These are phyloP conservation scores for Bryoglossum gracile DNA, from an alignment of 495 filamentous ascomycete genomes.

Conservation along the genomic window DNA sequence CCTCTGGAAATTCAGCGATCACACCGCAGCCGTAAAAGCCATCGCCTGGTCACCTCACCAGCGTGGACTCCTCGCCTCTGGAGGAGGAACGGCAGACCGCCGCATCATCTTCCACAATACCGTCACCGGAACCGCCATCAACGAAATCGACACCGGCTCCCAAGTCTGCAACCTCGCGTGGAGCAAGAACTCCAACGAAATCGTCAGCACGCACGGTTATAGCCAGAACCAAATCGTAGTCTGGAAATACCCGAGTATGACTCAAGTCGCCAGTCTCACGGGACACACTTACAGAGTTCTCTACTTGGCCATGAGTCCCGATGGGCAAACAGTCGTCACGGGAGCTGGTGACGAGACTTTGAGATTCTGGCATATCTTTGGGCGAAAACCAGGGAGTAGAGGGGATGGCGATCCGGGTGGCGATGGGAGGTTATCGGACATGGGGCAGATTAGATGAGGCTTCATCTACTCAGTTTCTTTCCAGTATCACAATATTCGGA, in stretches of 20 bases:
- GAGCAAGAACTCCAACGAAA: conserved; percentile 92
- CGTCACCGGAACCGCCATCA: conserved; percentile 62
- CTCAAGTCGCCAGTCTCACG: conserved; percentile 86
- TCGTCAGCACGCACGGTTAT: conserved; percentile 97
- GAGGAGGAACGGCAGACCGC: conserved; percentile 90
- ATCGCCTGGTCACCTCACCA: conserved; percentile 99
- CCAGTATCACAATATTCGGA: neutral
- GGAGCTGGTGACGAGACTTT: conserved; percentile 95
- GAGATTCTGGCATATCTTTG: conserved; percentile 93
- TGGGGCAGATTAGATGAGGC: conserved; percentile 61
- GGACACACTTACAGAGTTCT: conserved; percentile 95
- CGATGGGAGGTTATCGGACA: conserved; percentile 53
- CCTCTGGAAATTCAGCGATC: conserved; percentile 84
- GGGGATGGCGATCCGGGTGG: conserved; percentile 34
- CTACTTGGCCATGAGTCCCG: conserved; percentile 95
- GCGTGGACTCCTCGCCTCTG: conserved; percentile 84
- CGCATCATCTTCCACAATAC: conserved; percentile 98
- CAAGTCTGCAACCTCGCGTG: conserved; percentile 97
- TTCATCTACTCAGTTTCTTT: no score
- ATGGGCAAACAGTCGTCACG: conserved; percentile 88
- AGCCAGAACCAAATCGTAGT: conserved; percentile 96
- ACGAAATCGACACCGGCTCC: conserved; percentile 88
- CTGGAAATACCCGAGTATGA: conserved; percentile 98
- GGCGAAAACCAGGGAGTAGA: conserved; percentile 52
- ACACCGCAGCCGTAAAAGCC: conserved; percentile 92